phyloP scores from a whole-genome alignment of 371 early-diverging fungal species.

The Dentiscutata heterogama region DNA sequence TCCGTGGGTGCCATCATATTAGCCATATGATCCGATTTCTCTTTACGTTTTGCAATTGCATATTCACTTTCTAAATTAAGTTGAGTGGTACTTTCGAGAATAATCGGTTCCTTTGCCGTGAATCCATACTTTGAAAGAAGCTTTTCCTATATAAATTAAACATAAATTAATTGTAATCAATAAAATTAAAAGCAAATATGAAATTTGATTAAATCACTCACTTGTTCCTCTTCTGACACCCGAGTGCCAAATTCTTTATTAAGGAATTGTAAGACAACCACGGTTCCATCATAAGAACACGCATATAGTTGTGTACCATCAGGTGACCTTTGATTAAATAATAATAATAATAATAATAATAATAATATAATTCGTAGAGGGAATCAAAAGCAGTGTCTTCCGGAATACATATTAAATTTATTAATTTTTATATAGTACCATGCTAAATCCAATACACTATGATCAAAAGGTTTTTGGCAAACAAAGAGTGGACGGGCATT shows the following conservation, averaged over 20 bases:
- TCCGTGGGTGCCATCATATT: constrained; percentile 56
- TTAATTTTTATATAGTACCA: constrained; percentile 65
- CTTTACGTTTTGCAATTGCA: constrained; percentile 55
- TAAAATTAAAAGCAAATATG: background rate
- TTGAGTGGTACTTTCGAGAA: constrained; percentile 73
- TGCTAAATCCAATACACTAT: constrained; percentile 87
- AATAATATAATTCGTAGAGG: background rate
- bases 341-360: background rate
- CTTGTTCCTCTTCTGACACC: constrained; percentile 69
- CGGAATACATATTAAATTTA: background rate
- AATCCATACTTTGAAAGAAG: constrained; percentile 79
- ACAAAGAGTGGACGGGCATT: constrained; percentile 80
- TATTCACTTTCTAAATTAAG: constrained; percentile 73
- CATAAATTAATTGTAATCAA: background rate
- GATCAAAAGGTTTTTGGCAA: constrained; percentile 79
- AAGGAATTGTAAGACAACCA: constrained; percentile 77
- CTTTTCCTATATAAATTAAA: constrained; percentile 56
- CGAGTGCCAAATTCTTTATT: constrained; percentile 74
- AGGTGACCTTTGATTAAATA: constrained; percentile 61
- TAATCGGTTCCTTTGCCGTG: constrained; percentile 63
- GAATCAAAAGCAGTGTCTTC: background rate
- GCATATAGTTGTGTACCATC: constrained; percentile 85
- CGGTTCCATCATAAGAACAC: constrained; percentile 95
- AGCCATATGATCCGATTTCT: constrained; percentile 56
- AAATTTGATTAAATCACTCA: constrained; percentile 45